Evolutionary conservation across 2,329 filamentous ascomycete genomes (phyloP), one percentile per base, ranked within the genome.

Genomic region (Epichloe typhina): DNA sequence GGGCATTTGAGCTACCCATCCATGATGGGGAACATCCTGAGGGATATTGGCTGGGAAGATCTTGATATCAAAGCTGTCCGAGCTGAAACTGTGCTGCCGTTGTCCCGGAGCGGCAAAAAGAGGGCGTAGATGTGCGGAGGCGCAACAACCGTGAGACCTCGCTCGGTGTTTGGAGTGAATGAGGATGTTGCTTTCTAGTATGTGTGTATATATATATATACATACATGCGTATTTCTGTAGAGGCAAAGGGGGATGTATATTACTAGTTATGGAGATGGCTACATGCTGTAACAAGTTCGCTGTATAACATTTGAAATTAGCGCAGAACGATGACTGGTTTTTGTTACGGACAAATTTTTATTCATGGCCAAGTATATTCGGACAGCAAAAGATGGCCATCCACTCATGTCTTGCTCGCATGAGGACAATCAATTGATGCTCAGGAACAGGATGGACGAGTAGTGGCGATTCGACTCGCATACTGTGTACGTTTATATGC

Each of bases 1-100:
- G 83, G 82, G 15, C 86, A 91, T 66, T 65, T 86, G 53, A 74
- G 81, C 57, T 90, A 90, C 62, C 78, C 83, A 52, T 78, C 77
- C 59, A 69, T 88, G 47, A 71, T 83, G 8, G 83, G 84, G 15
- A 74, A 70, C 42, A 82, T 90, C 52, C 69, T 93, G 33, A 73
- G 76, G 76, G 78, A 78, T 43, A 75, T 88, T 48, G 77, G 79
- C 1, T 84, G 86, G 70, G 84, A 88, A 58, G 80, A 86, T 58
- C 64, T 87, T 49, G 72, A 80, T 42, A 50, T 21, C 37, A 55
- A 60, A 49, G 56, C 56, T 50, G 56, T 61, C 56, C 64, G 59
- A 49, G 53, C 54, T 43, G 60, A 61, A 51, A 58, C 56, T 41
- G 38, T n/a, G 36, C 26, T 15, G 7, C 46, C 46, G 23, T 15